Evolutionary conservation across 2,329 filamentous ascomycete genomes (phyloP), one percentile per base, ranked within the genome.

Genomic region (Penicillium freii): DNA sequence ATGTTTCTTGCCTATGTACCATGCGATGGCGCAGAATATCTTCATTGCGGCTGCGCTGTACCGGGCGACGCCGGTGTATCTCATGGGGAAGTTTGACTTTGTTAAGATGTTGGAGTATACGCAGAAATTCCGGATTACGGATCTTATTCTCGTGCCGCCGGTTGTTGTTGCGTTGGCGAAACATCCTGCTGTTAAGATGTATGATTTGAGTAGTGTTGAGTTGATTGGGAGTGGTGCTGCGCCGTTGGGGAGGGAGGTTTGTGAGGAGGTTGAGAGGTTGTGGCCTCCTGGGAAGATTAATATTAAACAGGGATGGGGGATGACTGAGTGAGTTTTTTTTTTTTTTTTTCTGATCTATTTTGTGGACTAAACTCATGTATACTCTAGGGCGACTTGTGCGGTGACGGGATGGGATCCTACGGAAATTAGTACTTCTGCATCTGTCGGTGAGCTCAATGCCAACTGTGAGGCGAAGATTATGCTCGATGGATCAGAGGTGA

Each of bases 51-150:
- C 80, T 54, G 81, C 81, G 46, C 72, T 82, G 43, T 77, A 80
- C n/a, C 66, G 69, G 4, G 53, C 39, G 1, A 75, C 86, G 1
- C 87, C 87, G 1, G 83, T 90, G 15, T 95, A 93, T 72, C 79
- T 94, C 58, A 92, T 95, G 89, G 77, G 83, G 4, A 82, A 84
- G 55, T 95, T 92, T 72, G 87, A 93, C 69, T 91, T 94, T 59
- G 66, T 85, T 55, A 81, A 86, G 70, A 85, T 92, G 81, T 80
- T 95, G 39, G 79, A 84, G 56, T 81, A 87, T 66, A 82, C 91
- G 21, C 79, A 90, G 70, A 82, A 79, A 51, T 91, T 84, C 74
- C 82, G 82, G 40, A 87, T 96, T 66, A 90, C 87, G 6, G 78
- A 80, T 58, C 74, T 92, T 39, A 77, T 79, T 11, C 77, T 87